These are phyloP conservation scores for Xanthoceras sorbifolium DNA, from an alignment of 345 rosid genomes.

Conservation along the genomic window DNA sequence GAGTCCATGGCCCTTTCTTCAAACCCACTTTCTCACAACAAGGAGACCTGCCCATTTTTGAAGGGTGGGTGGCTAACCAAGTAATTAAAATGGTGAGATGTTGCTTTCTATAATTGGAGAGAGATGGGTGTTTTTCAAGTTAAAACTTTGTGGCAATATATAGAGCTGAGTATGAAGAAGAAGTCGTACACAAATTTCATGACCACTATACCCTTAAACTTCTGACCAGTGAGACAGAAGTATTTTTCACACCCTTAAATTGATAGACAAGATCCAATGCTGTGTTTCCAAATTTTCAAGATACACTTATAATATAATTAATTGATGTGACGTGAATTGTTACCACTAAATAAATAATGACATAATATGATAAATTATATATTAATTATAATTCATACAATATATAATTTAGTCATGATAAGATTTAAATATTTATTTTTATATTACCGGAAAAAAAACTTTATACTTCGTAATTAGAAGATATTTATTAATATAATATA, in stretches of 20 bases:
- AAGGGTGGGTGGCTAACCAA: neutral
- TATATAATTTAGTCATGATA: no score
- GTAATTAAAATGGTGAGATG: neutral
- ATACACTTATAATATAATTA: no score
- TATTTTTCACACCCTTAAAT: neutral
- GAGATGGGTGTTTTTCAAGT: neutral
- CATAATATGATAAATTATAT: no score
- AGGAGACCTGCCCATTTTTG: conserved; percentile 41
- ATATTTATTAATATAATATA: no score
- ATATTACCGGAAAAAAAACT: no score
- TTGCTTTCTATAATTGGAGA: neutral
- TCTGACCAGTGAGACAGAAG: neutral
- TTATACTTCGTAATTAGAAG: no score
- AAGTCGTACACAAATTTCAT: neutral
- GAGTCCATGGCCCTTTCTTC: conserved; percentile 70
- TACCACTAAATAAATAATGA: no score
- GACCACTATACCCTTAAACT: neutral
- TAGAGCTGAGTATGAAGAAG: neutral
- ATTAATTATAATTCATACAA: no score
- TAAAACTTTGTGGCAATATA: neutral
- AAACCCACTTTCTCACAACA: conserved; percentile 54
- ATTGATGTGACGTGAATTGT: no score
- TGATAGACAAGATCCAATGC: neutral
- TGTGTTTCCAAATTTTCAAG: neutral
- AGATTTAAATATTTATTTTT: no score